Conservation (phyloP, 305 asterid genomes). For the Fraxinus ornus region DNA sequence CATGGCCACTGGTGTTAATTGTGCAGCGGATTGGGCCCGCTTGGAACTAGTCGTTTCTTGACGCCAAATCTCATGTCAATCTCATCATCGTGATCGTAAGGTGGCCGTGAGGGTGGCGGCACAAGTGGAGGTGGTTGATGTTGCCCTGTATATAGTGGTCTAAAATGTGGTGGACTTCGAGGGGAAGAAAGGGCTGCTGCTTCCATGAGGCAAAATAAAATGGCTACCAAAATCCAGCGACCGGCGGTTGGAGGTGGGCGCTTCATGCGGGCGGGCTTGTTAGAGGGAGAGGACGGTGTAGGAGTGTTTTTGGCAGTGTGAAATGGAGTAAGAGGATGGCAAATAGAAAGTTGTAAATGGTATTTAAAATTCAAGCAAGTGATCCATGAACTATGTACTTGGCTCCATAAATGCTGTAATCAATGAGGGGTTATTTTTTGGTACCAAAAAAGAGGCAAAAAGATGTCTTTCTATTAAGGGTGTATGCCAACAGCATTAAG, state of each 20-base stretch:
- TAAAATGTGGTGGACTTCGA: constrained; percentile 3
- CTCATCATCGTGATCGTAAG: constrained; percentile 20
- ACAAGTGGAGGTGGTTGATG: constrained; percentile 20
- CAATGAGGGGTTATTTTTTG: constrained; percentile 9
- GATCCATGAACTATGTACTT: too few relatives aligned
- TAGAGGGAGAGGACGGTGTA: constrained; percentile 1
- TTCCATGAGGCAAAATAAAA: constrained; percentile 26
- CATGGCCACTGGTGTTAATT: constrained; percentile 26
- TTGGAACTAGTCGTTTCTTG: constrained; percentile 42
- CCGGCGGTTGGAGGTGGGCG: constrained; percentile 3
- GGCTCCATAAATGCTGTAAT: too few relatives aligned
- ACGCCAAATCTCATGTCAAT: constrained; percentile 46
- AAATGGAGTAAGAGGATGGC: constrained; percentile 24
- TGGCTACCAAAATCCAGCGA: constrained; percentile 17
- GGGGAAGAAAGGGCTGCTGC: constrained; percentile 9
- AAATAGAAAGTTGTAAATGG: too few relatives aligned
- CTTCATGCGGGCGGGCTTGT: constrained; percentile 24
- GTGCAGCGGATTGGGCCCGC: constrained; percentile 52
- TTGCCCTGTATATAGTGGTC: constrained; percentile 15
- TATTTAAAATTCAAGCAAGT: too few relatives aligned
- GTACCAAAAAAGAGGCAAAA: constrained; percentile 20
- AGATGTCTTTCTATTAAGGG: constrained; percentile 15
- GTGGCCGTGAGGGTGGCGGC: constrained; percentile 16
- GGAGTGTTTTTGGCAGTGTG: constrained; percentile 9
- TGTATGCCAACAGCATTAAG: constrained; percentile 3